Evolutionary conservation across 148 eudicot species (phyloP).

Genomic region (Vaccinium vitisidaea): DNA sequence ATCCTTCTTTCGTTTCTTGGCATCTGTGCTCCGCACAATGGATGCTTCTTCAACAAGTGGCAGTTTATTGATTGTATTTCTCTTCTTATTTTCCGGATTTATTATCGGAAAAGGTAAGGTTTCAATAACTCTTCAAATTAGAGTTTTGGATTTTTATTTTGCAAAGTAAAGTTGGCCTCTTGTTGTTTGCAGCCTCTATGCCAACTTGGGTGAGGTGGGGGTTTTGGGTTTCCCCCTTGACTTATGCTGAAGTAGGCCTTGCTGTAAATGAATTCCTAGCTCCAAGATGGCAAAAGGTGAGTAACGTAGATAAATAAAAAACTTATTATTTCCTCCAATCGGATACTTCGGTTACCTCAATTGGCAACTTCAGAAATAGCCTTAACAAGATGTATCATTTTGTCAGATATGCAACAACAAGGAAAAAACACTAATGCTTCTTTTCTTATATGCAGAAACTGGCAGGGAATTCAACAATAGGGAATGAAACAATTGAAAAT

Average conservation of each 20-base stretch:
- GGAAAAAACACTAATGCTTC: background rate
- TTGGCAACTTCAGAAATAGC: background rate
- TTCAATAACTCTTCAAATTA: background rate
- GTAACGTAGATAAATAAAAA: background rate
- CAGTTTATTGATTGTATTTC: constrained; percentile 32
- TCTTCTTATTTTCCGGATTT: constrained; percentile 62
- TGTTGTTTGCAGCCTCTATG: constrained; percentile 65
- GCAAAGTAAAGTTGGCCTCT: background rate
- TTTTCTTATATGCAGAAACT: constrained; percentile 28
- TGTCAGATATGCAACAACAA: background rate
- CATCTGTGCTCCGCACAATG: constrained; percentile 49
- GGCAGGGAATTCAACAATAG: constrained; percentile 57
- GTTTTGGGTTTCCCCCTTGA: constrained; percentile 67
- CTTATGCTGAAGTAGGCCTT: constrained; percentile 78
- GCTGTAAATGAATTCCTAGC: constrained; percentile 74
- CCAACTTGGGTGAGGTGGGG: constrained; percentile 83
- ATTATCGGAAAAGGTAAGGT: constrained; percentile 60
- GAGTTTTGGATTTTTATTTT: background rate
- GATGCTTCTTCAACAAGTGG: constrained; percentile 46
- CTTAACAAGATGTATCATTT: background rate
- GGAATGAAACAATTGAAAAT: constrained; percentile 48
- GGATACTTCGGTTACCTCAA: background rate
- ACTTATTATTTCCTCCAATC: background rate
- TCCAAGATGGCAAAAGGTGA: constrained; percentile 78
- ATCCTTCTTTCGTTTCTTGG: constrained; percentile 72